Evolutionary conservation across 352 stramenopile species (phyloP), one percentile per base, ranked within the genome.

Genomic region (Plasmopara halstedii): DNA sequence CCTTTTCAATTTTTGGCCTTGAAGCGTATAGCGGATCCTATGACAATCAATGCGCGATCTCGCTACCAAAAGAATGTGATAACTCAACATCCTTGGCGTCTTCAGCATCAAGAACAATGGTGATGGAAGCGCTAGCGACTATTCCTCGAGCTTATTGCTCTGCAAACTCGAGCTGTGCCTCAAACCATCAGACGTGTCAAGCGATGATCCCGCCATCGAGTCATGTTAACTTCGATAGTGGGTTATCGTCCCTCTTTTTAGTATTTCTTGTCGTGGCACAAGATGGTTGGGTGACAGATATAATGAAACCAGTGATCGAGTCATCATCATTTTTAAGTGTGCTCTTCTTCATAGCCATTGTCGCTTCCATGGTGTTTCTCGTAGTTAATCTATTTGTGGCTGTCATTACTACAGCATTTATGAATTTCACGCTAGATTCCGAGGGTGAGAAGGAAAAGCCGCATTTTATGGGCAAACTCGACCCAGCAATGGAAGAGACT

Each of bases 331-430:
- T 50, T 21, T 70, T 69, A 9, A 83, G 70, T 21, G 47, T 75
- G 19, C 39, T 71, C 6, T 90, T 88, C 45, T 90, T 90, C 32
- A 58, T 85, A 14, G 67, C 60, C 8, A 86, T 90, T 38, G 71
- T 90, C 23, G 63, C 62, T 3, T 76, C 72, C 21, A 82, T 90
- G 68, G 78, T 90, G 6, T 88, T 90, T 33, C 67, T 90, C 11
- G 78, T 88, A 32, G 74, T 90, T 23, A 90, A 90, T 27, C 42
- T 90, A 6, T 90, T 90, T 35, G 78, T 90, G 14, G 78, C 78
- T 8, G 78, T 88, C 20, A 90, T 90, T 53, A 90, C 78, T 4
- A 90, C 78, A 3, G 70, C 75, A 11, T 90, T 90, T 45, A 90
- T 90, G 75, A 88, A 82, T 35, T 86, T 85, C 25, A 77, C 72